Percentiles rank a stretch among this genome's conserved stretches.
These are phyloP conservation scores for Fusarium camptoceras DNA, from an alignment of 2,329 filamentous ascomycete genomes.

Conservation along the genomic window DNA sequence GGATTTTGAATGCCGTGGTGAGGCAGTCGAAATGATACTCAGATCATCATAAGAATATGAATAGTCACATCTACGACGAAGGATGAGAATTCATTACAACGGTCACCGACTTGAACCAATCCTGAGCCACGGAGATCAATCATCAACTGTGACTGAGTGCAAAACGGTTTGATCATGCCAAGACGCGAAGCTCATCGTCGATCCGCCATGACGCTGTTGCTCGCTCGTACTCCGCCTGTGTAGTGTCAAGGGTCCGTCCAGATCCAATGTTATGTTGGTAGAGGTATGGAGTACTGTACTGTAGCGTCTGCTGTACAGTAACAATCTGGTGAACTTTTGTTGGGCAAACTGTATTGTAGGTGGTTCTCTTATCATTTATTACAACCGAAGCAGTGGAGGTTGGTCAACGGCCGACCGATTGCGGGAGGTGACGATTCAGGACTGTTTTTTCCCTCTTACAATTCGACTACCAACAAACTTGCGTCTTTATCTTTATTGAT, in stretches of 20 bases:
- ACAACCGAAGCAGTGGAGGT: conserved; percentile 12
- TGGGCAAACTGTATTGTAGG: conserved; percentile 26
- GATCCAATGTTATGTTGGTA: conserved; percentile 33
- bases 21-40: conserved; percentile 1
- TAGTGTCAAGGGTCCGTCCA: conserved; percentile 28
- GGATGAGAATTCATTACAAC: background rate
- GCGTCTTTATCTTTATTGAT: conserved; percentile 30
- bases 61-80: conserved; percentile 1
- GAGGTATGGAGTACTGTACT: conserved; percentile 26
- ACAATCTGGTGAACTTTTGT: conserved; percentile 29
- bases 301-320: conserved; percentile 23
- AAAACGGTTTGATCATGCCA: conserved; percentile 26
- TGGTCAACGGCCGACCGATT: conserved; percentile 26
- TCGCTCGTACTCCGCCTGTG: conserved; percentile 24
- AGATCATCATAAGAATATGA: background rate
- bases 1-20: conserved; percentile 27
- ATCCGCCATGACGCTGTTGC: conserved; percentile 38
- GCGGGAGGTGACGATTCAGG: conserved; percentile 4
- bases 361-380: conserved; percentile 39
- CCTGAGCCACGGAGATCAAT: conserved; percentile 13
- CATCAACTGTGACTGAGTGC: conserved; percentile 4
- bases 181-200: conserved; percentile 37
- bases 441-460: conserved; percentile 13
- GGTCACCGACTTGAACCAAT: conserved; percentile 23
- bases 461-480: conserved; percentile 13